Evolutionary conservation across 345 rosid species (phyloP).

Genomic region (Euphorbia lathyris): DNA sequence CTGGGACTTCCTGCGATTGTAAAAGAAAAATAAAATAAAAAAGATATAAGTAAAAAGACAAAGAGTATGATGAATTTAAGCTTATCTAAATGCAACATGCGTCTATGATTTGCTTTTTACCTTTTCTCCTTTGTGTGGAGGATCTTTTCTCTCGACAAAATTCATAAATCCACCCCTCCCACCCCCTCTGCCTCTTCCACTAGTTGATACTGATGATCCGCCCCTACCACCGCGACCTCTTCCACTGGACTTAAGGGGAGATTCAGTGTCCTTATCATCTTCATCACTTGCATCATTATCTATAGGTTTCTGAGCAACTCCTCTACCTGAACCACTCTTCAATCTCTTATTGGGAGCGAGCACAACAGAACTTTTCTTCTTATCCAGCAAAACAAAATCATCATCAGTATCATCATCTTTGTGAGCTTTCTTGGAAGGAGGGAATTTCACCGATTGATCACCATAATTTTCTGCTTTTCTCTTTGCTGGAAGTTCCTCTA

Average conservation of each 20-base stretch:
- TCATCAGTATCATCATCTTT: constrained; percentile 49
- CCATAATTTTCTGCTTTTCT: constrained; percentile 49
- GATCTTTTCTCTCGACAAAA: constrained; percentile 96
- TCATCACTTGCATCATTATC: constrained; percentile 51
- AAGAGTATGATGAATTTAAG: neutral
- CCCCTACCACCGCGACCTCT: constrained; percentile 87
- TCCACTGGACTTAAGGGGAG: constrained; percentile 63
- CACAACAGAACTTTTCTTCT: constrained; percentile 45
- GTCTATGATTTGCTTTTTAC: constrained; percentile 28
- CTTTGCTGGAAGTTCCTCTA: constrained; percentile 55
- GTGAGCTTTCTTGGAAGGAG: constrained; percentile 45
- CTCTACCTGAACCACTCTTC: constrained; percentile 70
- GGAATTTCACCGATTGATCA: constrained; percentile 40
- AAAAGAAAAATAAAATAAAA: neutral
- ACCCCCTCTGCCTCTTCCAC: constrained; percentile 89
- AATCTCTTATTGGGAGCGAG: constrained; percentile 70
- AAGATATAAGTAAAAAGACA: constrained; percentile 12
- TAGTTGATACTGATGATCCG: constrained; percentile 51
- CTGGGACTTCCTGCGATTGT: constrained; percentile 91
- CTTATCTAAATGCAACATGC: constrained; percentile 1
- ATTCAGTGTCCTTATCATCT: constrained; percentile 51
- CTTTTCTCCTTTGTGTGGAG: constrained; percentile 99
- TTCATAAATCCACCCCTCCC: constrained; percentile 92
- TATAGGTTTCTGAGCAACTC: constrained; percentile 49
- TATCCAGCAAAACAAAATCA: constrained; percentile 54